Evolutionary conservation across 192 early-diverging fungal genomes (phyloP), one percentile per base, ranked within the genome.

Genomic region (Phycomyces blakesleeanus): DNA sequence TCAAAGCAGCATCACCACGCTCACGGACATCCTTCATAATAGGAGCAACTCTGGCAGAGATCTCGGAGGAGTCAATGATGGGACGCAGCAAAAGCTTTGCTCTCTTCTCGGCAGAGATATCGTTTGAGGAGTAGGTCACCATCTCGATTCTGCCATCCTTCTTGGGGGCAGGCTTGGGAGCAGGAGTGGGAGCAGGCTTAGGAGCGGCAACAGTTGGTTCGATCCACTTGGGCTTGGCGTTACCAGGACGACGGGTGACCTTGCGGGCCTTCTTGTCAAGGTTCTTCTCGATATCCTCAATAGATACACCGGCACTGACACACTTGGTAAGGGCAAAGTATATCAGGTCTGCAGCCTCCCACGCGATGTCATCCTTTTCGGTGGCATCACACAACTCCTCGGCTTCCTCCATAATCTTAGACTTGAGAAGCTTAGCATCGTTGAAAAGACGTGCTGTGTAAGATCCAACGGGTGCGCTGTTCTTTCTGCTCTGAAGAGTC

Each of bases 391-490:
- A 93, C 27, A 99, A 69, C 74, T 97, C 97, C 10, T 88, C 81
- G 1, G 97, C 97, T 76, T 98, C 95, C 71, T 99, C 97, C 76
- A 93, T 83, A 62, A 99, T 91, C 83, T 99, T 99, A 59, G 94
- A 85, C 53, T 83, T 76, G 27, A 99, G 82, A 34, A 99, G 73
- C 26, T 75, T 77, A 20, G 85, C 72, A 67, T 97, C 93, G 39
- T 87, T 79, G 68, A 98, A 99, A 49, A 99, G 79, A 0, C 92
- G 85, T 24, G 80, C 75, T 27, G 95, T 98, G 75, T 97, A 99
- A 12, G 94, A 95, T n/a, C 93, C 94, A 51, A 75, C 78, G 0
- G 95, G 94, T 4, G 96, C 91, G 38, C 68, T 78, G 14, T 62
- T 58, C 57, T 88, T 90, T 61, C 95, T 88, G 44, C 71, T 72